phyloP scores from a whole-genome alignment of 2,329 filamentous ascomycete genomes.

The Diaporthe helianthi region DNA sequence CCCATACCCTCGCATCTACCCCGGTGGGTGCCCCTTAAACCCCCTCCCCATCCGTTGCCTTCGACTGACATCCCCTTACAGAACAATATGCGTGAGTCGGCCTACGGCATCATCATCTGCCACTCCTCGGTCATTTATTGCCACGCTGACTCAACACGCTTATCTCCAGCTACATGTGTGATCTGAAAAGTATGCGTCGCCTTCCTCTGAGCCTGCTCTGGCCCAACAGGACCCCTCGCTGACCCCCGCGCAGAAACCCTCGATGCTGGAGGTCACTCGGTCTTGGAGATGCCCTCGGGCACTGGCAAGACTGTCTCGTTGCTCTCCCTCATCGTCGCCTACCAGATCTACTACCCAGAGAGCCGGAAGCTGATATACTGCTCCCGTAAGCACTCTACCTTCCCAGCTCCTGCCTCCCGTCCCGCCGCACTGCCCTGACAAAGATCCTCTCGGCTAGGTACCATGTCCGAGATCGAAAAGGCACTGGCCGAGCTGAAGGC shows the following conservation, averaged over 20 bases:
- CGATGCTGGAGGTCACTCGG: constrained; percentile 92
- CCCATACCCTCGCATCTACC: constrained; percentile 60
- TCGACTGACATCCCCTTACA: constrained; percentile 37
- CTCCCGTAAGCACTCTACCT: constrained; percentile 66
- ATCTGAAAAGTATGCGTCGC: constrained; percentile 57
- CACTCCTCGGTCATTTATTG: not conserved
- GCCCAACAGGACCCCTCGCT: constrained; percentile 26
- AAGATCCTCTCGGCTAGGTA: constrained; percentile 56
- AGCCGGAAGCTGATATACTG: constrained; percentile 98
- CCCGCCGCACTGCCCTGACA: not conserved
- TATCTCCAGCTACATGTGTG: constrained; percentile 56
- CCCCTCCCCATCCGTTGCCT: constrained; percentile 22
- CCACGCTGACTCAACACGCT: not conserved
- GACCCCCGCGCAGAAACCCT: constrained; percentile 66
- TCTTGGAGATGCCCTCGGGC: constrained; percentile 98
- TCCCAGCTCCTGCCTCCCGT: not conserved
- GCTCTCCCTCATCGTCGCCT: constrained; percentile 93
- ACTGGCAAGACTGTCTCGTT: constrained; percentile 98
- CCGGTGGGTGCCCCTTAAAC: constrained; percentile 33
- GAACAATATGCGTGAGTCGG: constrained; percentile 62
- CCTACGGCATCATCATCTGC: not conserved
- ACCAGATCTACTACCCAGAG: constrained; percentile 92
- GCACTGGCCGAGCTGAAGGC: constrained; percentile 89
- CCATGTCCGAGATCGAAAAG: constrained; percentile 99
- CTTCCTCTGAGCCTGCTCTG: not conserved